Base-by-base conservation (phyloP, 2,329 filamentous ascomycete species). In the Colletotrichum tropicicola region DNA sequence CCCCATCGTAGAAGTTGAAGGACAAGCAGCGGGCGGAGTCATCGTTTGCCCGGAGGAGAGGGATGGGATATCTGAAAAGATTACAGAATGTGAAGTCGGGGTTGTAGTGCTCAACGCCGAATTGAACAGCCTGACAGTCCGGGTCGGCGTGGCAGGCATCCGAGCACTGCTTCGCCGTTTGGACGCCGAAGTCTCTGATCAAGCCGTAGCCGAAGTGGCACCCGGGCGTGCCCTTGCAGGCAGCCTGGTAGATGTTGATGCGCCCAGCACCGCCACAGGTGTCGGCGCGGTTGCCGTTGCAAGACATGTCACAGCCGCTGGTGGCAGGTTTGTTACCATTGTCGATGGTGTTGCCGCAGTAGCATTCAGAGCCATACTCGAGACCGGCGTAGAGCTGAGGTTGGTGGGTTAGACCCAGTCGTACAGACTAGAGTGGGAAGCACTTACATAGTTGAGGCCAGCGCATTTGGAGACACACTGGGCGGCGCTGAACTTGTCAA, bases 221-320 rank as follows among this genome's bases (percentile, higher is more conserved):
- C 28, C 30, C 54, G 4, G 9, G 28, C 1, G 21, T 41, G 10
- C 54, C 54, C 4, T 8, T 9, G 43, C 43, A 57, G 12, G 15
- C 3, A 15, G 41, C 43, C 10, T 58, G 15, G 13, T 57, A 85
- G 49, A 85, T 68, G 68, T 72, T 83, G 67, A 85, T 70, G 35
- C 77, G 78, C 35, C 71, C 68, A 8, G 72, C 68, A 13, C 83
- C 83, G 70, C 83, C 83, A 67, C 83, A 85, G 6, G 68, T 79
- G 56, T 79, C 63, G 25, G 52, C 65, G 0, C 68, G 44, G 67
- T 87, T 77, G n/a, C 86, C 87, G 10, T 76, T 78, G 74, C 87
- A 89, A 32, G 82, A 72, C 71, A 83, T 81, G 65, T 79, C 77
- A 74, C 87, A 89, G 43, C 82, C 73, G 13, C 77, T 73, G 17